Evolutionary conservation across 768 basidiomycete genomes (phyloP), one percentile per base, ranked within the genome.

Genomic region (Multifurca ochricompacta): DNA sequence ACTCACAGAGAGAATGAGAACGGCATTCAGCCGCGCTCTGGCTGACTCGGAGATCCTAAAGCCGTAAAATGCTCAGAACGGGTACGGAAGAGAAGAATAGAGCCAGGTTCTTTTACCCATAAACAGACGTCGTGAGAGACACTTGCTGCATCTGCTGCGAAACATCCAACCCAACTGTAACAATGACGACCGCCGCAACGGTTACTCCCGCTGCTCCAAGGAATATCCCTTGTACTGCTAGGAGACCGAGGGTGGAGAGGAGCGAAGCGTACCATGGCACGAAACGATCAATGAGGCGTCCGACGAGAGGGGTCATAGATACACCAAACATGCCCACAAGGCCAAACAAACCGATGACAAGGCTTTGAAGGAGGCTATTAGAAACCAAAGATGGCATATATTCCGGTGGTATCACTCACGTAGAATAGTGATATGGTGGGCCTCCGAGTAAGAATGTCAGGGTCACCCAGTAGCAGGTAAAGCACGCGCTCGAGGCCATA

Each of bases 391-490:
- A 5, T 6, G 8, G 2, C 21, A 3, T 13, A n/a, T 6, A 23
- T 27, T 45, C 21, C 16, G 13, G 23, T 45, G 44, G n/a, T 4
- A 7, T 27, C 7, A 45, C 77, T 28, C 60, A 79, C 85, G 83
- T 86, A 1, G 82, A 84, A 59, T 85, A 91, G 61, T 82, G 64
- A 64, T 91, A 93, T 0, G 86, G 85, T 3, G 81, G 68, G 5
- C 82, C 86, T 7, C 82, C 83, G 2, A 95, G 80, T 19, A 92
- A 71, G 72, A 92, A 94, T 0, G 90, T 91, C 56, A 88, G 66
- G 0, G 85, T 86, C 6, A 69, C 73, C 73, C 74, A 73, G 60
- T 69, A 74, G 59, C 65, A 69, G 4, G 67, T 63, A 59, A 76
- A 82, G 47, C 80, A 83, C 23, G 83, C 83, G 55, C 76, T 77